Evolutionary conservation across 2,329 filamentous ascomycete genomes (phyloP), one percentile per base, ranked within the genome.

Genomic region (Sarocladium brachiariae): DNA sequence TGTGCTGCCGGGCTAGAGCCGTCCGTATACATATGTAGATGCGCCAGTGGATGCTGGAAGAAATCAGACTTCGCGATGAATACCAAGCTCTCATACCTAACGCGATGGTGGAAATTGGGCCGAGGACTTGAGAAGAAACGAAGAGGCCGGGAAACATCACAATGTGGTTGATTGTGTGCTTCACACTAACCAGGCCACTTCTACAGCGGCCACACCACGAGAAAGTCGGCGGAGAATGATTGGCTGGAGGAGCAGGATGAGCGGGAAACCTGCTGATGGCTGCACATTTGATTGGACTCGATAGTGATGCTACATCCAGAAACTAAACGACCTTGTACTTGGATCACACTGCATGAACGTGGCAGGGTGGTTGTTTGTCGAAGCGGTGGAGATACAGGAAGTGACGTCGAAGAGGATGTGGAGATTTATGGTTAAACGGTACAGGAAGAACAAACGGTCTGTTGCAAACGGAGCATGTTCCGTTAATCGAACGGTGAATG

Each of bases 221-320:
- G n/a, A 25, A 4, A 19, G 14, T 3, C 21, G 43, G n/a, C 19
- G 25, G 10, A 19, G 27, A 16, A 18, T 47, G 43, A 33, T 47
- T 47, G 43, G 43, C 18, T 4, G 9, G 6, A 25, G 25, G 16
- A 7, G 25, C 11, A 18, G 25, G 14, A 47, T 16, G 43, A 33
- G 43, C 43, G 43, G 43, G 25, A 47, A 33, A 47, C 43, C 16
- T 47, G 27, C n/a, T 47, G n/a, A 25, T 33, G 16, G 43, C 43
- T 47, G 43, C 8, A 47, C 8, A 16, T 11, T 25, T 16, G 39
- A 43, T 27, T 25, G 21, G 21, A 11, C 7, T 23, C 21, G n/a
- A 27, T n/a, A 5, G 39, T 24, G 39, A 6, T 43, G 21, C 23
- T 24, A 14, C 35, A 39, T 21, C 35, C n/a, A n/a, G n/a, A n/a